Evolutionary conservation across 148 eudicot genomes (phyloP), one percentile per base, ranked within the genome.

Genomic region (Spergularia marina): DNA sequence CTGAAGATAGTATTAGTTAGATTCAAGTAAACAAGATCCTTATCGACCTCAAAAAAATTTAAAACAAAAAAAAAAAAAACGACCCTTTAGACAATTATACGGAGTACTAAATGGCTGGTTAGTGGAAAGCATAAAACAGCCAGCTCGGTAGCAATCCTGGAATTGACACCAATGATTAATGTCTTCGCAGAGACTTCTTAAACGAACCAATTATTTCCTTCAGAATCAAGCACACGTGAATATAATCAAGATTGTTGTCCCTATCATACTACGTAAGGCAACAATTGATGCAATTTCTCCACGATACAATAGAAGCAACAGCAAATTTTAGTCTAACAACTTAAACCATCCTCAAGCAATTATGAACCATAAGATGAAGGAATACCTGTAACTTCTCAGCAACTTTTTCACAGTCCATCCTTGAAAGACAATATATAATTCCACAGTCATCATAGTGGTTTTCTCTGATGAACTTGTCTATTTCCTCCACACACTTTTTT

Each of bases 341-440:
- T 9, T 57, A 23, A 59, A 47, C n/a, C 51, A 10, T 61, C 25
- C 49, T 39, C 23, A 10, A 41, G 65, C 54, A 67, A 76, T 10
- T 25, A 56, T 44, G 18, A 71, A 36, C 16, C 41, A 60, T 60
- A 59, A 56, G 60, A 53, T 63, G 39, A 65, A 78, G 80, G 74
- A 64, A 71, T 70, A 91, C 99, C 99, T 86, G 87, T 68, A 96
- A 85, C 86, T 88, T 89, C 77, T 91, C 97, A 53, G 99, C 92
- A 65, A 96, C 99, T 79, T 91, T 96, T 82, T 96, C 98, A 74
- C 99, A 96, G 77, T 96, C 99, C 92, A 89, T 84, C 84, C 94
- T 92, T 2, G 99, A 96, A 74, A 96, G 98, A 79, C 99, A 96
- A 79, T 96, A 96, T 72, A 96, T 87, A 61, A 96, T 96, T 80